A percentile compares a stretch with the other conserved stretches of the same genome.
phyloP scores from a whole-genome alignment of 352 stramenopile genomes.

The Ophiocytium majus region DNA sequence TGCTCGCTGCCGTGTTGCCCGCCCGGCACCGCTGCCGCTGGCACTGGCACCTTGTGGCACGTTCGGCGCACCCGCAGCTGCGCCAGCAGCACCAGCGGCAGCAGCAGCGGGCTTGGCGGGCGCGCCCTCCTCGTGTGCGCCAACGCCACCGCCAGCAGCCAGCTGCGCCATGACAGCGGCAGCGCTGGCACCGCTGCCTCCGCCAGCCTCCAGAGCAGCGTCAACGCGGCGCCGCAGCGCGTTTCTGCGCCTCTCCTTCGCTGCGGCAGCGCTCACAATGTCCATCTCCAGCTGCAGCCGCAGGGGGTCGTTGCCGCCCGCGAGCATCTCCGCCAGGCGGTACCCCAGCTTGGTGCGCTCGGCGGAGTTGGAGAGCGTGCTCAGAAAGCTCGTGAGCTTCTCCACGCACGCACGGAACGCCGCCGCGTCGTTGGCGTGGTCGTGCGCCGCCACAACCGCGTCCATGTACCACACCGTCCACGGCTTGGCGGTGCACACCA shows the following conservation, averaged over 20 bases:
- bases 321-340: conserved; percentile 30
- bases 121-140: background rate
- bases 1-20: background rate
- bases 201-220: background rate
- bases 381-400: conserved; percentile 44
- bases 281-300: conserved; percentile 39
- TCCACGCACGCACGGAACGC: conserved; percentile 43
- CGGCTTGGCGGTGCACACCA: conserved; percentile 29
- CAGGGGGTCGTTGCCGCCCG: background rate
- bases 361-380: conserved; percentile 32
- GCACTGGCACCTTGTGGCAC: too few species aligned
- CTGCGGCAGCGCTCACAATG: conserved; percentile 29
- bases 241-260: conserved; percentile 26
- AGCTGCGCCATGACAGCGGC: background rate
- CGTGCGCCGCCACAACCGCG: conserved; percentile 34
- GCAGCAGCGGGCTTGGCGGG: too few species aligned
- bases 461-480: conserved; percentile 48
- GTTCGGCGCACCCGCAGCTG: background rate
- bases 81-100: too few species aligned
- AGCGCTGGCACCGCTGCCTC: background rate
- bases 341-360: conserved; percentile 40
- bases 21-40: background rate
- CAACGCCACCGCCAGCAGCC: background rate
- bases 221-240: conserved; percentile 30
- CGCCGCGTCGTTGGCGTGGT: conserved; percentile 33